Conservation (phyloP, 495 filamentous ascomycete genomes). For the Penicillium desertorum region DNA sequence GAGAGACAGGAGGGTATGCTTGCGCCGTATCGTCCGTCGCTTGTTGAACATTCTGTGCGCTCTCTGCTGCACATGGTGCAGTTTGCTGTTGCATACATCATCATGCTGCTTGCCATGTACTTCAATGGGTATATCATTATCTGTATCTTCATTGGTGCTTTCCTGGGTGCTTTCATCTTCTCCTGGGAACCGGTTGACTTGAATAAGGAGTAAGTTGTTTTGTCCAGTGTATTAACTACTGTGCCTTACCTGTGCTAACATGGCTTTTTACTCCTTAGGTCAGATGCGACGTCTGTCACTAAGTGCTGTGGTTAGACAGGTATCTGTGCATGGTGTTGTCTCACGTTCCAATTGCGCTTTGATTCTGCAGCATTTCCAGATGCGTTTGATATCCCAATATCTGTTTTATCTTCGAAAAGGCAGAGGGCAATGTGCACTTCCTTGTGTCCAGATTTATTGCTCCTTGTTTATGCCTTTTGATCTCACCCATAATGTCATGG, state of each 20-base stretch:
- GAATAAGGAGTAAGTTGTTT: constrained; percentile 19
- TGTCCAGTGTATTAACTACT: neutral
- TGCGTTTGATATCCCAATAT: neutral
- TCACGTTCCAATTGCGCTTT: neutral
- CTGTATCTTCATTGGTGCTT: constrained; percentile 62
- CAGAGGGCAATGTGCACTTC: neutral
- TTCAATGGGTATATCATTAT: constrained; percentile 66
- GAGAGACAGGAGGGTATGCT: neutral
- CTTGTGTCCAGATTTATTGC: neutral
- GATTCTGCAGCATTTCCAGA: neutral
- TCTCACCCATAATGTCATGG: neutral
- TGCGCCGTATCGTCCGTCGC: constrained; percentile 44
- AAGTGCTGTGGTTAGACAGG: constrained; percentile 8
- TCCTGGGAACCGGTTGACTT: constrained; percentile 48
- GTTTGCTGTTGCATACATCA: constrained; percentile 68
- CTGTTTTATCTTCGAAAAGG: neutral
- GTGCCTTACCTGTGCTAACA: neutral
- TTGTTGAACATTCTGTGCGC: constrained; percentile 60
- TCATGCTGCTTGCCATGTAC: constrained; percentile 70
- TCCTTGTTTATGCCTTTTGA: too few relatives aligned
- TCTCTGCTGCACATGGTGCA: constrained; percentile 63
- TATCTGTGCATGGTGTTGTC: neutral
- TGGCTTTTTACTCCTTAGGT: neutral
- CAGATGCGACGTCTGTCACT: constrained; percentile 6
- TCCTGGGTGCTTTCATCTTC: constrained; percentile 59